Evolutionary conservation across 2,329 filamentous ascomycete species (phyloP), one percentile per base, ranked within the genome.

Genomic region (Colletotrichum sp.): DNA sequence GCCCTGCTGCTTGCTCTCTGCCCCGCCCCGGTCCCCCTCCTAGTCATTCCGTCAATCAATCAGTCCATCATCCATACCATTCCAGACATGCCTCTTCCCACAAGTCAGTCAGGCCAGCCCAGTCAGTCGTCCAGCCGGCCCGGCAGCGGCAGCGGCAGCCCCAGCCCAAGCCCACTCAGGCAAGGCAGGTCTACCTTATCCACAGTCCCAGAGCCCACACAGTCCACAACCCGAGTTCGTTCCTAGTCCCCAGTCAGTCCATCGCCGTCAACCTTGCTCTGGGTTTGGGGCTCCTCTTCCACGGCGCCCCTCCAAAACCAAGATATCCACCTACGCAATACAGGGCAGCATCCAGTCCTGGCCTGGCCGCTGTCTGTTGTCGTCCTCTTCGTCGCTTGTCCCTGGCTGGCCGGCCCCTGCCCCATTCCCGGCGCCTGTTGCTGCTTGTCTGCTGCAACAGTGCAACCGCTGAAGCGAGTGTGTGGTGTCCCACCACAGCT

Each of bases 11-110:
- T 55, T 55, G 15, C 15, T 32, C 39, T 64, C 30, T 18, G 5
- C 32, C 56, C 52, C 9, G 43, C 39, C 66, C 32, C 43, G n/a
- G 28, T 62, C 2, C 30, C 60, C 28, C 13, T n/a, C 18, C 69
- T 34, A 72, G 62, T 56, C 73, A 66, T 52, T 72, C 55, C 32
- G 60, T 58, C 71, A 70, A 52, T 70, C 25, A 36, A 62, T 60
- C 27, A 56, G 43, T 52, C 43, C 43, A 70, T 61, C 56, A 62
- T 55, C 36, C 39, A 62, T 61, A 55, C 39, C 25, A 25, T 61
- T 36, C 39, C 25, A 25, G 9, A 48, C 43, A 48, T 48, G 43
- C 43, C n/a, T 22, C 43, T 52, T 22, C 43, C 30, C 16, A 64
- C 66, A 43, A 73, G 71, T 58, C 66, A 74, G 56, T 67, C 62